Evolutionary conservation across 2,329 filamentous ascomycete species (phyloP), one percentile per base, ranked within the genome.

Genomic region (Eutypella sp.): DNA sequence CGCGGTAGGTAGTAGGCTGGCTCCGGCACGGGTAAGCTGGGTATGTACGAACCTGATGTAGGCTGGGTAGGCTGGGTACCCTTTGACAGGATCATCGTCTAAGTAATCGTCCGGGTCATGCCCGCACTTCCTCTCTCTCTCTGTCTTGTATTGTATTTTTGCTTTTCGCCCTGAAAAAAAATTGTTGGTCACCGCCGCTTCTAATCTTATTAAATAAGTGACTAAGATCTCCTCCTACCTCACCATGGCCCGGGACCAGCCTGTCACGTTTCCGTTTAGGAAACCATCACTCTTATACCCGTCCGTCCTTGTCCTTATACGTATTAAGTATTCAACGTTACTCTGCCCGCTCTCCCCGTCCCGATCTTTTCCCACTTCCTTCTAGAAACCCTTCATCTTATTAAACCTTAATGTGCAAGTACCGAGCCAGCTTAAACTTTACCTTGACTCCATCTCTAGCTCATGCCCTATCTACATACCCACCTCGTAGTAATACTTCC

Each of bases 121-220:
- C 53, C 57, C 51, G 49, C 46, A 44, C 52, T 53, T n/a, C n/a
- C n/a, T n/a, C n/a, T n/a, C n/a, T n/a, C n/a, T n/a, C n/a, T n/a
- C n/a, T n/a, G n/a, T n/a, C n/a, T n/a, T n/a, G n/a, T n/a, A n/a
- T n/a, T n/a, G n/a, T n/a, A n/a, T n/a, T n/a, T n/a, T 57, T 57
- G 53, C 56, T 59, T 57, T 57, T 57, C 55, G 56, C 56, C 54
- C 55, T 60, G 57, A 51, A n/a, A n/a, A n/a, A n/a, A n/a, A 40
- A 36, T 41, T 50, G 50, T 51, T 51, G 56, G 59, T 63, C 59
- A 63, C 60, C 60, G 60, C 60, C 55, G 56, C 54, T 61, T 60
- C 56, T 42, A 57, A 57, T 57, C 59, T 62, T 62, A 60, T 33
- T 33, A 57, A 62, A 62, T 58, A 50, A 60, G 53, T 51, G 36